Evolutionary conservation across 495 filamentous ascomycete genomes (phyloP).

Genomic region (Xylaria cubensis): DNA sequence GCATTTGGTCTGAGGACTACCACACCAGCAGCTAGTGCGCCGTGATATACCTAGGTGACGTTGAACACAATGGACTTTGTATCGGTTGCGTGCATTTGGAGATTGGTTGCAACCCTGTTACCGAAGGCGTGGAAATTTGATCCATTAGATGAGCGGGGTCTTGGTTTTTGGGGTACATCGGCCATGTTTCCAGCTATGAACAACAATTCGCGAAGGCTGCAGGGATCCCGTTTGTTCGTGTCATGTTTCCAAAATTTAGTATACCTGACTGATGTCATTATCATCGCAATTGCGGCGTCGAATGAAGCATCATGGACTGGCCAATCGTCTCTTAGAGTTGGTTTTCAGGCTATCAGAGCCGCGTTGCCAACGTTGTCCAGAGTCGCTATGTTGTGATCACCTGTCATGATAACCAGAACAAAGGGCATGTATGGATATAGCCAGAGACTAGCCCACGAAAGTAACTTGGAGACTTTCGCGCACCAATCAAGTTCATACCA

Average conservation of each 20-base stretch:
- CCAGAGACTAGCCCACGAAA: no score
- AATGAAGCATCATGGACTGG: neutral
- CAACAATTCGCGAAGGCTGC: neutral
- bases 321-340: neutral
- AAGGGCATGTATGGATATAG: no score
- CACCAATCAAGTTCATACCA: no score
- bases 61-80: neutral
- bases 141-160: neutral
- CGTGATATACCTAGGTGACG: neutral
- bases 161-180: slow-evolving; percentile 1
- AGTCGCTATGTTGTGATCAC: neutral
- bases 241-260: neutral
- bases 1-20: no score
- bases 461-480: no score
- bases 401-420: no score
- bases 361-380: slow-evolving; percentile 7
- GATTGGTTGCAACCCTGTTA: neutral
- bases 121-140: neutral
- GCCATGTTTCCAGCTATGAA: neutral
- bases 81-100: neutral
- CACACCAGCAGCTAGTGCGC: neutral
- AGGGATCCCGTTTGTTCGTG: neutral
- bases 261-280: neutral
- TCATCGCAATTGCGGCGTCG: neutral
- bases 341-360: neutral